phyloP scores from a whole-genome alignment of 345 rosid species.

The Punica granatum region DNA sequence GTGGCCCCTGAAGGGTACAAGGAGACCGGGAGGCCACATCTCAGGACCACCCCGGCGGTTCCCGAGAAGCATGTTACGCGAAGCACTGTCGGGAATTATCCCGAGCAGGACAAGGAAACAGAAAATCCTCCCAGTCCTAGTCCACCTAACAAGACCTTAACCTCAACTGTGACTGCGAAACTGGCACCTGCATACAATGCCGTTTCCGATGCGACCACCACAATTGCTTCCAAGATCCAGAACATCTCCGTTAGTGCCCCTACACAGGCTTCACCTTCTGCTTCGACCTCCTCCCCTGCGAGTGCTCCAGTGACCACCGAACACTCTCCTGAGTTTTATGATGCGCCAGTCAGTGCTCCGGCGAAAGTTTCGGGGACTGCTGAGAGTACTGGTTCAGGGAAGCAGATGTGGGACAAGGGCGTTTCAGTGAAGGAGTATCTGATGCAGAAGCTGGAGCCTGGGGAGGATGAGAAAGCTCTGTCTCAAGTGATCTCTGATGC shows the following conservation, averaged over 20 bases:
- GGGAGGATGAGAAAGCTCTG: slow-evolving; percentile 67
- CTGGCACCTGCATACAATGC: not conserved
- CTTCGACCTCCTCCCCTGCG: not conserved
- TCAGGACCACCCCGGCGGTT: slow-evolving; percentile 30
- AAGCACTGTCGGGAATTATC: not conserved
- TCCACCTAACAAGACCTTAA: not conserved
- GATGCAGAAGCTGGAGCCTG: slow-evolving; percentile 56
- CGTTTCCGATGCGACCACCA: not conserved
- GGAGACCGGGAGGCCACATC: slow-evolving; percentile 43
- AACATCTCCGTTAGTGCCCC: not conserved
- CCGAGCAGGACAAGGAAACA: not conserved
- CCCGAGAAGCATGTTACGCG: slow-evolving; percentile 29
- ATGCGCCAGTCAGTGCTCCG: slow-evolving; percentile 2
- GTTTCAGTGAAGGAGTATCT: slow-evolving; percentile 74
- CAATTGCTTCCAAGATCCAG: not conserved
- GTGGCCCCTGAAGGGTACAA: slow-evolving; percentile 45
- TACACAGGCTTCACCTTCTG: not conserved
- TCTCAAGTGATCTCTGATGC: slow-evolving; percentile 53
- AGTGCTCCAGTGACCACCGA: slow-evolving; percentile 11
- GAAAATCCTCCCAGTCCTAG: not conserved
- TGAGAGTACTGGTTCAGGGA: slow-evolving; percentile 1
- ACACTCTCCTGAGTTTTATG: slow-evolving; percentile 1
- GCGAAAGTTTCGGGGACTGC: not conserved
- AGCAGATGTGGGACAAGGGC: slow-evolving; percentile 58
- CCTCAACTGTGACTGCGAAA: not conserved